Evolutionary conservation across 352 stramenopile genomes (phyloP).

Genomic region (Sclerospora graminicola): DNA sequence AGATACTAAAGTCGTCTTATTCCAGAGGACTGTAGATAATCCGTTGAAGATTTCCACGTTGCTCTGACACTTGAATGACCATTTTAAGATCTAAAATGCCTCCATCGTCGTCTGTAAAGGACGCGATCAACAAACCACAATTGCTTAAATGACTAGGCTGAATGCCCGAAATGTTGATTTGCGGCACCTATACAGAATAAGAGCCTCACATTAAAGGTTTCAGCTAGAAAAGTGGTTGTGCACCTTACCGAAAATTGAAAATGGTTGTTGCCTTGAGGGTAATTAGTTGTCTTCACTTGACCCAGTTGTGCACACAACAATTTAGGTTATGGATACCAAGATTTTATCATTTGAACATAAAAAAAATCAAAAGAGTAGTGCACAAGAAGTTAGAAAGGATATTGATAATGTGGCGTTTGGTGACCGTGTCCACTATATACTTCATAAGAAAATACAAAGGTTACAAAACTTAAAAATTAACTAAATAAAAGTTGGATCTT

Average conservation of each 20-base stretch:
- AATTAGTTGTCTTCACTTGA: conserved; percentile 50
- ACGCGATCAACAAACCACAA: conserved; percentile 79
- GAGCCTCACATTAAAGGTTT: neutral
- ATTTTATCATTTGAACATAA: neutral
- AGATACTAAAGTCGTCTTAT: too few species aligned
- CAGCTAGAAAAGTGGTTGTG: neutral
- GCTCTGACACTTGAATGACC: conserved; percentile 82
- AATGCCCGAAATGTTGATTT: conserved; percentile 68
- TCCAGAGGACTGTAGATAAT: conserved; percentile 86
- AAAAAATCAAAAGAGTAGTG: conserved; percentile 1
- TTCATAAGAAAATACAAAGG: conserved; percentile 6
- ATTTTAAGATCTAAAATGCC: conserved; percentile 84
- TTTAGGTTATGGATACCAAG: conserved; percentile 23
- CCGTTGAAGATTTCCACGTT: conserved; percentile 54
- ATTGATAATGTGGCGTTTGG: conserved; percentile 82
- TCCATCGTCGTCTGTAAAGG: conserved; percentile 58
- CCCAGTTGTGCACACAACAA: conserved; percentile 50
- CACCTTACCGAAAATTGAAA: conserved; percentile 76
- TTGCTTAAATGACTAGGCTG: conserved; percentile 79
- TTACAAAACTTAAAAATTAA: too few species aligned
- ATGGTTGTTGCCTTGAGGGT: conserved; percentile 56
- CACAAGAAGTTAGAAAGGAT: conserved; percentile 42
- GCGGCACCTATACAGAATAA: conserved; percentile 23
- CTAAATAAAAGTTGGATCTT: neutral
- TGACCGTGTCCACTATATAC: conserved; percentile 81